A percentile compares a stretch with the other conserved stretches of the same genome.
Evolutionary conservation across 768 basidiomycete species (phyloP).

Genomic region (Polyporus arcularius): DNA sequence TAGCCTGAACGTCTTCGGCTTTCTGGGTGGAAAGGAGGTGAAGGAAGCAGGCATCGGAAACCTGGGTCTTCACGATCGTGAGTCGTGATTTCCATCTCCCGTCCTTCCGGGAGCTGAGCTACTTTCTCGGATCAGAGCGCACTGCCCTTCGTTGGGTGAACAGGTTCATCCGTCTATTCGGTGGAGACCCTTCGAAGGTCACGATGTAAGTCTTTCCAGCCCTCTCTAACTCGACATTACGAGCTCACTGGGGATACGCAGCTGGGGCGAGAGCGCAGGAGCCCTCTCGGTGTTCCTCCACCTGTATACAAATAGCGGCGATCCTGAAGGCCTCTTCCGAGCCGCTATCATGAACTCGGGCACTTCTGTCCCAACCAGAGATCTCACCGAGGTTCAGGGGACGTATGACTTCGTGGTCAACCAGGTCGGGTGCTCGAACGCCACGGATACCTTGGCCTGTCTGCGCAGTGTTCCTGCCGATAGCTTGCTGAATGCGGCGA

Average conservation of each 20-base stretch:
- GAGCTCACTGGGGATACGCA: too few relatives aligned
- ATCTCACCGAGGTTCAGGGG: constrained; percentile 28
- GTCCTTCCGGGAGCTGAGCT: too few relatives aligned
- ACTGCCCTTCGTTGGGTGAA: constrained; percentile 45
- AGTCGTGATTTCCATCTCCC: too few relatives aligned
- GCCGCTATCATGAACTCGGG: constrained; percentile 39
- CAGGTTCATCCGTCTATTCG: constrained; percentile 39
- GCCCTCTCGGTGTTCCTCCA: constrained; percentile 33
- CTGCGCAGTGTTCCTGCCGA: constrained; percentile 39
- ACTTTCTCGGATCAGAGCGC: too few relatives aligned
- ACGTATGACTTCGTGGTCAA: constrained; percentile 44
- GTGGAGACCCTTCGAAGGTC: constrained; percentile 46
- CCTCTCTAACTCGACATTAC: too few relatives aligned
- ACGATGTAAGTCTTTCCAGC: constrained; percentile 33
- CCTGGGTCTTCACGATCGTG: constrained; percentile 48
- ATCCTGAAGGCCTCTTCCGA: constrained; percentile 26
- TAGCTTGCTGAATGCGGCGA: constrained; percentile 33
- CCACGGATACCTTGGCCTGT: constrained; percentile 42
- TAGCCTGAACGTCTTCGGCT: constrained; percentile 35
- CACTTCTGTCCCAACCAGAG: constrained; percentile 8
- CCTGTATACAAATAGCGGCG: constrained; percentile 24
- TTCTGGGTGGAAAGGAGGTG: constrained; percentile 40
- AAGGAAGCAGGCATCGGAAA: constrained; percentile 41
- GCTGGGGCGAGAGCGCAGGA: constrained; percentile 39
- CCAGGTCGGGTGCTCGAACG: constrained; percentile 36